Evolutionary conservation across 2,329 filamentous ascomycete species (phyloP).

Genomic region (Boeremia exigua): DNA sequence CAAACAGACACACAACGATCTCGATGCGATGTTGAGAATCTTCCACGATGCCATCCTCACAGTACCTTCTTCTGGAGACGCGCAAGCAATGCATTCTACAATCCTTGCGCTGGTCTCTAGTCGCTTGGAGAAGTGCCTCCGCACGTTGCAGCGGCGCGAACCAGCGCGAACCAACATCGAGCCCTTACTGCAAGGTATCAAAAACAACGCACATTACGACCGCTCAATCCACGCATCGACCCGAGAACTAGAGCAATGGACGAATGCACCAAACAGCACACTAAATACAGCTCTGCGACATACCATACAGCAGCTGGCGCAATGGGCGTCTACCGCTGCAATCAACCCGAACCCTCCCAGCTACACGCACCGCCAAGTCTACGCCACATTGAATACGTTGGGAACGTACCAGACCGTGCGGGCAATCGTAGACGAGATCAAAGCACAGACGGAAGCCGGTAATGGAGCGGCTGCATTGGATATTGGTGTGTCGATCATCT

Average conservation of each 20-base stretch:
- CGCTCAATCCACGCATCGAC: slow-evolving; percentile 68
- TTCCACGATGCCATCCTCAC: slow-evolving; percentile 75
- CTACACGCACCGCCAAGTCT: slow-evolving; percentile 75
- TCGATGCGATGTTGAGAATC: slow-evolving; percentile 73
- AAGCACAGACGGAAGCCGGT: slow-evolving; percentile 64
- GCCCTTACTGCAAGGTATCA: slow-evolving; percentile 70
- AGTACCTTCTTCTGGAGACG: slow-evolving; percentile 73
- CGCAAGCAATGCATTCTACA: slow-evolving; percentile 71
- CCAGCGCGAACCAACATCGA: slow-evolving; percentile 73
- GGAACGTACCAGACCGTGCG: slow-evolving; percentile 67
- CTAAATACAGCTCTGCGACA: slow-evolving; percentile 65
- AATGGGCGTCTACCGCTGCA: slow-evolving; percentile 66
- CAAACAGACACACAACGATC: slow-evolving; percentile 67
- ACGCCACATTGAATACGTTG: slow-evolving; percentile 65
- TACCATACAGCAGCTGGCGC: slow-evolving; percentile 67
- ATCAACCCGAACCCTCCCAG: slow-evolving; percentile 62
- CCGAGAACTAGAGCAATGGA: slow-evolving; percentile 73
- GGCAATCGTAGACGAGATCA: slow-evolving; percentile 71
- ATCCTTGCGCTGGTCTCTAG: slow-evolving; percentile 75
- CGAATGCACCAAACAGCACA: slow-evolving; percentile 61
- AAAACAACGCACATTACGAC: slow-evolving; percentile 62
- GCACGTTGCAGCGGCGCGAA: slow-evolving; percentile 69
- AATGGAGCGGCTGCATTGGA: slow-evolving; percentile 70
- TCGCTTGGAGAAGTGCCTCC: slow-evolving; percentile 70
- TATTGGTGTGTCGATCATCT: slow-evolving; percentile 71